Conservation (phyloP, 2,329 filamentous ascomycete genomes). For the Hypoxylon sp. region DNA sequence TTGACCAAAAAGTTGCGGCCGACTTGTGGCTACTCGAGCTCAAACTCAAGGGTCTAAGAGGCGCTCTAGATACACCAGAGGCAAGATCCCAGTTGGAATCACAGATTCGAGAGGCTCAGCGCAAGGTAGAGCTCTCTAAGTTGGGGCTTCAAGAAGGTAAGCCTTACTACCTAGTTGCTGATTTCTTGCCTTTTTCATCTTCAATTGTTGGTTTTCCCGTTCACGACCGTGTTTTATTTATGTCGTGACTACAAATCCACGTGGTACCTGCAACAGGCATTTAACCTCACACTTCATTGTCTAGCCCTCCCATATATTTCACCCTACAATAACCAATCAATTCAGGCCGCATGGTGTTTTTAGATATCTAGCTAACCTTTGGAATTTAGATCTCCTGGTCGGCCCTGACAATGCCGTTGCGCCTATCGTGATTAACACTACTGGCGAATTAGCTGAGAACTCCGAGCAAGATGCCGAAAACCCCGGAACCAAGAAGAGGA, state of each 20-base stretch:
- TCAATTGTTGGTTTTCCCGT: not conserved
- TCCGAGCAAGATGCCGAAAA: not conserved
- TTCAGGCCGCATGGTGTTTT: not conserved
- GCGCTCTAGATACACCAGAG: not conserved
- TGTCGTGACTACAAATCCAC: no score
- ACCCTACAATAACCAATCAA: not conserved
- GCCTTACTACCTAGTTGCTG: not conserved
- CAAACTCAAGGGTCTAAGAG: not conserved
- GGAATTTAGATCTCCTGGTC: not conserved
- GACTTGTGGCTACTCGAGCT: slow-evolving; percentile 4
- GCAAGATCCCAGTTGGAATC: not conserved
- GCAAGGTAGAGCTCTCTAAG: not conserved
- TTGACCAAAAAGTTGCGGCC: not conserved
- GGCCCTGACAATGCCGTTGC: not conserved
- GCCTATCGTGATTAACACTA: not conserved
- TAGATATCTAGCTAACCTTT: not conserved
- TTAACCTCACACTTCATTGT: not conserved
- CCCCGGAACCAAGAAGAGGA: not conserved
- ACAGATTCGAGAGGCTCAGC: not conserved
- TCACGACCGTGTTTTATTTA: not conserved
- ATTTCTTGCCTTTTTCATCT: not conserved
- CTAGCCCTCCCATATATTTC: not conserved
- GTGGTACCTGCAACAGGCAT: not conserved
- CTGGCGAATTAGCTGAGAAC: not conserved
- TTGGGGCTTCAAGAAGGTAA: not conserved